phyloP scores from a whole-genome alignment of 345 rosid species.

The Aquilaria malaccensis region DNA sequence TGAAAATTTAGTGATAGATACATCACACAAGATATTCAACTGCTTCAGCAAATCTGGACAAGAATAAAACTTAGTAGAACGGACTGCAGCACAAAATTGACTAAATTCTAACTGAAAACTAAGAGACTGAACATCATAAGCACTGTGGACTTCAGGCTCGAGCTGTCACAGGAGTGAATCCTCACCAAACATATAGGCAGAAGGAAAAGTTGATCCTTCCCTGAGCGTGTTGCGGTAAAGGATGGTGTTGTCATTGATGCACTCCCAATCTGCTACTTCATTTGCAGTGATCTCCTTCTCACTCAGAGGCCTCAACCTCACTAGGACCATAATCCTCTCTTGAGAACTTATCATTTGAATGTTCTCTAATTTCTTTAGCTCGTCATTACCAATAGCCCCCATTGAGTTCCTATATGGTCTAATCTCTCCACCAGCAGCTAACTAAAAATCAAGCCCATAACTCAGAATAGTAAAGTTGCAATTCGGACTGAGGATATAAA shows the following conservation, averaged over 20 bases:
- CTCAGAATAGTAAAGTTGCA: constrained; percentile 31
- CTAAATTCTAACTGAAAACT: background rate
- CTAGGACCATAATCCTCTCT: constrained; percentile 82
- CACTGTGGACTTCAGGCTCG: background rate
- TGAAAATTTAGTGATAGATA: background rate
- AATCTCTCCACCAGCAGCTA: constrained; percentile 17
- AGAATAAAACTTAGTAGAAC: background rate
- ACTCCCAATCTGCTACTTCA: constrained; percentile 97
- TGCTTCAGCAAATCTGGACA: background rate
- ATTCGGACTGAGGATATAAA: constrained; percentile 28
- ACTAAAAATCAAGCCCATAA: constrained; percentile 22
- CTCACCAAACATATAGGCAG: constrained; percentile 86
- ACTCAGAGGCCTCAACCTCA: constrained; percentile 90
- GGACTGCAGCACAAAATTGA: background rate
- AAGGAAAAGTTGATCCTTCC: constrained; percentile 92
- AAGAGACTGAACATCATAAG: constrained; percentile 1
- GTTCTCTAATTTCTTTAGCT: constrained; percentile 65
- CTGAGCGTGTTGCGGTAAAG: constrained; percentile 88
- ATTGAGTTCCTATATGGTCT: constrained; percentile 24
- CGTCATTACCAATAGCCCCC: constrained; percentile 82
- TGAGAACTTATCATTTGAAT: constrained; percentile 47
- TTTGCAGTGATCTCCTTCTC: constrained; percentile 67
- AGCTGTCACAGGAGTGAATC: background rate
- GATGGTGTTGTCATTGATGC: constrained; percentile 76
- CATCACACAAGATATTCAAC: background rate